Conservation (phyloP, 2,329 filamentous ascomycete species). For the Rhynchosporium agropyri region DNA sequence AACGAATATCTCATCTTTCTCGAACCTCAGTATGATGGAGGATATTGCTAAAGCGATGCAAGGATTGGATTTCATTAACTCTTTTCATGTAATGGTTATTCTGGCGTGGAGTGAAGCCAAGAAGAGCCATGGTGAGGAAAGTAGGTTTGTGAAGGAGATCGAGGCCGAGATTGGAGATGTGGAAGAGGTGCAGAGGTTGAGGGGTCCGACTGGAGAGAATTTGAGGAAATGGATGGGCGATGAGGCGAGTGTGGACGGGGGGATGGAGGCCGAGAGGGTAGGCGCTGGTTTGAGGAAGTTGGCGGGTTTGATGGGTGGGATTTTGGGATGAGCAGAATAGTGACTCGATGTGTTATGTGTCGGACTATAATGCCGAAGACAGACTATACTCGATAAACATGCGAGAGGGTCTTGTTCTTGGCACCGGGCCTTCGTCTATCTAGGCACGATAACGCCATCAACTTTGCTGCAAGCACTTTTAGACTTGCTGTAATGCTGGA, state of each 20-base stretch:
- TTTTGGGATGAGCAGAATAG: slow-evolving; percentile 15
- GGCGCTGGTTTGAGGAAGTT: slow-evolving; percentile 20
- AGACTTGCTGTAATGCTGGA: background rate
- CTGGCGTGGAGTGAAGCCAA: slow-evolving; percentile 51
- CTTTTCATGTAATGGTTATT: slow-evolving; percentile 56
- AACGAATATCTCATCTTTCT: background rate
- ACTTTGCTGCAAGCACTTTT: background rate
- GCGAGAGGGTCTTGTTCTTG: no score
- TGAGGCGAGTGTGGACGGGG: slow-evolving; percentile 14
- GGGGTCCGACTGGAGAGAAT: slow-evolving; percentile 13
- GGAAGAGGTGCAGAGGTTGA: slow-evolving; percentile 44
- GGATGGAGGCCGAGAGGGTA: slow-evolving; percentile 20
- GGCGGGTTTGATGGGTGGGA: slow-evolving; percentile 20
- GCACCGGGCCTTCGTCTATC: no score
- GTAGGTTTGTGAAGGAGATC: slow-evolving; percentile 50
- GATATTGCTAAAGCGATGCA: slow-evolving; percentile 40
- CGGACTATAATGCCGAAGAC: no score
- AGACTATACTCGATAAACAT: no score
- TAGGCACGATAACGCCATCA: background rate
- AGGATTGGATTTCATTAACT: slow-evolving; percentile 54
- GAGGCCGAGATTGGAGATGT: slow-evolving; percentile 54
- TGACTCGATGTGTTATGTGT: no score
- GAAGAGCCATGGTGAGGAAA: slow-evolving; percentile 49
- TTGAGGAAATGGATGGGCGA: slow-evolving; percentile 28
- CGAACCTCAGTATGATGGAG: background rate